Evolutionary conservation across 352 stramenopile genomes (phyloP), one percentile per base, ranked within the genome.

Genomic region (Pythium coloratum): DNA sequence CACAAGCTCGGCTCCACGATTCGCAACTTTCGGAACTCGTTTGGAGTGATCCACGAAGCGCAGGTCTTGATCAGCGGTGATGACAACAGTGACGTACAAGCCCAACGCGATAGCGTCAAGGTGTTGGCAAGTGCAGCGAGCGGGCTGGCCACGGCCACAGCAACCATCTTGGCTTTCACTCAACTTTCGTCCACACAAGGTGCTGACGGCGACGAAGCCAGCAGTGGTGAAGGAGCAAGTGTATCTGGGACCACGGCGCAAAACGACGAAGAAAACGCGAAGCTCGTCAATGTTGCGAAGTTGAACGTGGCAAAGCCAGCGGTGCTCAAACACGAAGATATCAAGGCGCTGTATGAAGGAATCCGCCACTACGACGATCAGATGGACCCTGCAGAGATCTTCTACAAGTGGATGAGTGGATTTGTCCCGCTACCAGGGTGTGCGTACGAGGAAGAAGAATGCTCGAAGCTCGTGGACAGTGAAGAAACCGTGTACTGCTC

Each of bases 351-450:
- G 8, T 72, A 86, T 36, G 54, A 70, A 8, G 84, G 77, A 0
- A 89, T 92, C 18, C 75, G 71, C 3, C 84, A 92, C 57, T 92
- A 92, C 28, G 80, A 90, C 34, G 55, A 53, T 8, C 33, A 50
- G 2, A 88, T 89, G 56, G 66, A 85, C 28, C 72, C 79, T 6
- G 71, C 59, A 2, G 81, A 92, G 61, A 85, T 92, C 28, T 24
- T 92, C 20, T 82, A 85, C 30, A 62, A 59, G 55, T 92, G 84
- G 84, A 73, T 92, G 24, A 67, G 62, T 9, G 84, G 81, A 0
- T 87, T 90, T 59, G 55, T 72, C 0, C 84, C 84, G 2, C 56
- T 81, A 2, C 78, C 81, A 16, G 62, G 54, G 1, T 92, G 84
- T 36, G 3, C 33, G 13, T 77, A 72, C 18, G 18, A 30, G 2